These are phyloP conservation scores for Circinella umbellata DNA, from an alignment of 371 early-diverging fungal genomes.

Conservation along the genomic window DNA sequence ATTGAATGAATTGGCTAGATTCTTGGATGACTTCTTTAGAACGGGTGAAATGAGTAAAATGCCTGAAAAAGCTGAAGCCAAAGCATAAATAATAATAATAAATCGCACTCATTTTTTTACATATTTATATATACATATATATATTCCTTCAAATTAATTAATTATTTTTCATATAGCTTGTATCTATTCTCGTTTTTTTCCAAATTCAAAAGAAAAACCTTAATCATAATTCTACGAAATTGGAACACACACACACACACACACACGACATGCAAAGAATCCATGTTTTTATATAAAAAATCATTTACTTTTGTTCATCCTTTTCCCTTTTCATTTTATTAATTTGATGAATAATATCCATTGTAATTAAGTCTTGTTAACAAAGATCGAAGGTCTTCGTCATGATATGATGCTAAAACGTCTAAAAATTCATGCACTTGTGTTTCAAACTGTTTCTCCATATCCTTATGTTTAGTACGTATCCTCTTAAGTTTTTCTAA, in stretches of 20 bases:
- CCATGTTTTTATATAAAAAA: no score
- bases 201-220: no score
- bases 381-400: constrained; percentile 72
- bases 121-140: no score
- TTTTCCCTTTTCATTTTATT: not conserved
- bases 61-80: constrained; percentile 9
- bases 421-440: constrained; percentile 53
- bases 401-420: constrained; percentile 66
- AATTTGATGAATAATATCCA: constrained; percentile 58
- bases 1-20: constrained; percentile 12
- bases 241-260: no score
- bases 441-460: constrained; percentile 40
- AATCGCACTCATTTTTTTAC: not conserved
- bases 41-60: constrained; percentile 16
- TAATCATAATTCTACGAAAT: no score
- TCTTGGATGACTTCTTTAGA: constrained; percentile 19
- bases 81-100: not conserved
- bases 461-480: constrained; percentile 36
- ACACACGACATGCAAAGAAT: no score
- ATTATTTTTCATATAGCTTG: no score
- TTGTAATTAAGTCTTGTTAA: constrained; percentile 83
- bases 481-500: constrained; percentile 27
- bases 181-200: no score
- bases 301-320: no score
- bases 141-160: no score